Conservation (phyloP, 805 yeast genomes). For the Cyberlindnera maritima region DNA sequence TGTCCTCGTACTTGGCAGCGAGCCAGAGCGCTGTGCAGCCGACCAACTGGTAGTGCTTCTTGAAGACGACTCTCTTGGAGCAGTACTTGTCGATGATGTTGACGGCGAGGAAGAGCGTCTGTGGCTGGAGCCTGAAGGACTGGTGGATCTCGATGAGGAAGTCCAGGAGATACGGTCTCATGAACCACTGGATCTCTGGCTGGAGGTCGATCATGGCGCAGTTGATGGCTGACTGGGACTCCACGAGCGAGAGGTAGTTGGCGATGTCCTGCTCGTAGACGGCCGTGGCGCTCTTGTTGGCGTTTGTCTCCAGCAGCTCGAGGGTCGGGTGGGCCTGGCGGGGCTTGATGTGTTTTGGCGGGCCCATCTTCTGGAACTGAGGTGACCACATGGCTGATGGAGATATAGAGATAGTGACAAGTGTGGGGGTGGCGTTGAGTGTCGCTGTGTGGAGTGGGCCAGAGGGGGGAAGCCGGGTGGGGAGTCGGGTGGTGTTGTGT, state of each 20-base stretch:
- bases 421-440: not conserved
- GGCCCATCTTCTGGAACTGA: constrained; percentile 22
- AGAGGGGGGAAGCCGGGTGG: not conserved
- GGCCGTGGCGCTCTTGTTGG: constrained; percentile 37
- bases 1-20: constrained; percentile 74
- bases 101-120: constrained; percentile 63
- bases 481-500: too few relatives aligned
- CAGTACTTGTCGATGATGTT: constrained; percentile 81
- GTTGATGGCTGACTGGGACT: constrained; percentile 30
- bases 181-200: constrained; percentile 78
- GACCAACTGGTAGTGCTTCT: constrained; percentile 79
- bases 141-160: constrained; percentile 68
- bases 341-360: constrained; percentile 30
- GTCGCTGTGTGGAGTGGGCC: not conserved
- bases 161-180: constrained; percentile 77
- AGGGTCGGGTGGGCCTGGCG: constrained; percentile 35
- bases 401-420: too few relatives aligned
- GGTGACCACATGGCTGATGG: constrained; percentile 21
- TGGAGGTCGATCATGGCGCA: constrained; percentile 70
- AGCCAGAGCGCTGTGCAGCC: constrained; percentile 88
- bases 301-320: constrained; percentile 42
- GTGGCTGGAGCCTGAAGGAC: constrained; percentile 57
- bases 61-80: constrained; percentile 72
- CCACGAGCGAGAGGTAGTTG: constrained; percentile 38
- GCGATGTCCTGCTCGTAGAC: constrained; percentile 45